A percentile compares a stretch with the other conserved stretches of the same genome.
phyloP scores from a whole-genome alignment of 129 eudicot species.

The Helichrysum umbraculigerum region DNA sequence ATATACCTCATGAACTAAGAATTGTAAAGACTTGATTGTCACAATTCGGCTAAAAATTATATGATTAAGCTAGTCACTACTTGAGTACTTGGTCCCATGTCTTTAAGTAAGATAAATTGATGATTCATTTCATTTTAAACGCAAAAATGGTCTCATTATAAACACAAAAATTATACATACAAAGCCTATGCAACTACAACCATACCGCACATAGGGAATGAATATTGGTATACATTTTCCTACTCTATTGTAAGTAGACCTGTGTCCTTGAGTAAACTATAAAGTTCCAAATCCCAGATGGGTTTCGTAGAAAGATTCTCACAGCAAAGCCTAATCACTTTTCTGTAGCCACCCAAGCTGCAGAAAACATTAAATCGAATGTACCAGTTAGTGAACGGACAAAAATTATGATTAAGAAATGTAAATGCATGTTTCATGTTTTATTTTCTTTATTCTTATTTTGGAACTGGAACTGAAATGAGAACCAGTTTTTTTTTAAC shows the following conservation, averaged over 20 bases:
- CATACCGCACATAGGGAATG: conserved; percentile 4
- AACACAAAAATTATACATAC: conserved; percentile 15
- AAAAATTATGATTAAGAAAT: background rate
- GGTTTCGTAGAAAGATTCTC: conserved; percentile 2
- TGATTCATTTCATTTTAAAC: background rate
- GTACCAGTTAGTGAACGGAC: background rate
- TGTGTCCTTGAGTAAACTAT: conserved; percentile 11
- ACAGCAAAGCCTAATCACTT: conserved; percentile 25
- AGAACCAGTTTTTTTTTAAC: no score
- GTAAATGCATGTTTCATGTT: background rate
- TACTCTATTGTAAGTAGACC: conserved; percentile 27
- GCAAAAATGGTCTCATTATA: no score
- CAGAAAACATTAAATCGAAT: conserved; percentile 3
- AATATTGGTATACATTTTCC: conserved; percentile 29
- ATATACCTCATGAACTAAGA: background rate
- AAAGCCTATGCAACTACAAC: conserved; percentile 17
- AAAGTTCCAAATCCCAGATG: conserved; percentile 11
- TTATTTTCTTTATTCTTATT: no score
- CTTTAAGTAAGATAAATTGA: background rate
- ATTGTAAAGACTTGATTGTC: background rate
- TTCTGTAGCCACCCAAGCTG: conserved; percentile 63
- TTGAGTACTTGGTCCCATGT: no score
- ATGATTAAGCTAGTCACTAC: no score
- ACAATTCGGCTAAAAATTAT: background rate
- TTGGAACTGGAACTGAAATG: no score